Evolutionary conservation across 2,329 filamentous ascomycete genomes (phyloP), one percentile per base, ranked within the genome.

Genomic region (Monosporascus cannonballus): DNA sequence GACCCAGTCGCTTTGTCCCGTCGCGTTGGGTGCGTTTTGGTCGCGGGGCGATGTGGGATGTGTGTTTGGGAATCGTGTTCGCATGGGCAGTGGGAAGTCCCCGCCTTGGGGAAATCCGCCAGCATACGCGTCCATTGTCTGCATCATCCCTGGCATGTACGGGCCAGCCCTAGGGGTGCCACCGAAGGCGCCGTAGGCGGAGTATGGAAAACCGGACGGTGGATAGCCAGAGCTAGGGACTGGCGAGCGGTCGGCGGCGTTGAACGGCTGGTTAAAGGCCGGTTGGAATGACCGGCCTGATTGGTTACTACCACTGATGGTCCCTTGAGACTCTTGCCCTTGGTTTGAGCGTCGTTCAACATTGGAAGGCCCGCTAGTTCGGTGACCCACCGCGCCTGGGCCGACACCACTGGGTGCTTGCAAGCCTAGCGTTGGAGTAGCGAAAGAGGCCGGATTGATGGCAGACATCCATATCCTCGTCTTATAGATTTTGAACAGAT

Each of bases 391-490:
- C 24, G 84, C 83, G 24, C 84, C 85, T 8, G 83, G 83, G 0
- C 83, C 82, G 60, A 87, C 78, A 27, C 81, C 81, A 56, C 83
- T 85, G 1, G 86, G 84, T 2, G 85, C 83, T 66, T 86, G 85
- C 22, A 91, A 75, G 25, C 87, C 87, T 48, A 89, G 76, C 3
- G 84, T 84, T 18, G 89, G 87, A 57, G 85, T 92, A 24, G 89
- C 89, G 69, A 97, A 96, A 0, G 93, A 96, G 5, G 93, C 94
- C 7, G 94, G 94, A 68, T 99, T 99, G 70, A 99, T 96, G 4
- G 94, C 94, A 4, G 93, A 97, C 90, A 99, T 96, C 94, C 94
- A 99, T 64, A 99, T 99, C 62, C 95, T 85, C 22, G 93, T 96
- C 76, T 99, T 99, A 79, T 97, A 99, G 57, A 97, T 93, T 73